phyloP scores from a whole-genome alignment of 2,329 filamentous ascomycete species.

The Coniochaeta sp. region DNA sequence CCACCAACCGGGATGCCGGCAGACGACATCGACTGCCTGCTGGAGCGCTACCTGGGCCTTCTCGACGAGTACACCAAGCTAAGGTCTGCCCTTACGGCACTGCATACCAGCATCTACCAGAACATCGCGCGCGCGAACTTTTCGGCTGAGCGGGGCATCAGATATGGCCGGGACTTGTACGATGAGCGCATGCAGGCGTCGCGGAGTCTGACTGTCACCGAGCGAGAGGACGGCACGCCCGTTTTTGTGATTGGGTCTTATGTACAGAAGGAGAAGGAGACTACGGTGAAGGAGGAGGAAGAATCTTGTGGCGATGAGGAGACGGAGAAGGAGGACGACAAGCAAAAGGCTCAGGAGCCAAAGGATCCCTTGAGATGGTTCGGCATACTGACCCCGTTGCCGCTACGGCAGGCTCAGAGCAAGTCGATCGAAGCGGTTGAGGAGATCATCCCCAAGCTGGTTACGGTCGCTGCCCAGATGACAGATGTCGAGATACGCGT shows the following conservation, averaged over 20 bases:
- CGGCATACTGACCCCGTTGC: slow-evolving; percentile 43
- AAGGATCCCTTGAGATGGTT: slow-evolving; percentile 55
- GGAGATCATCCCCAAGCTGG: slow-evolving; percentile 48
- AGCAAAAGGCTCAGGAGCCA: slow-evolving; percentile 10
- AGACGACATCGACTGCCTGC: slow-evolving; percentile 50
- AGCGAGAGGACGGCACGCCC: background rate
- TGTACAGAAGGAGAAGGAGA: slow-evolving; percentile 6
- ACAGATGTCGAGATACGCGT: slow-evolving; percentile 62
- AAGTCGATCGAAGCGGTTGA: slow-evolving; percentile 51
- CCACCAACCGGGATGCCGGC: background rate
- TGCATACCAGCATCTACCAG: slow-evolving; percentile 50
- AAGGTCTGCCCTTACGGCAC: slow-evolving; percentile 42
- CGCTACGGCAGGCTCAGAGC: slow-evolving; percentile 51
- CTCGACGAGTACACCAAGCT: slow-evolving; percentile 61
- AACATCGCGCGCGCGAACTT: slow-evolving; percentile 71
- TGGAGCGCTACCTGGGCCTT: slow-evolving; percentile 58
- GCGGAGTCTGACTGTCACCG: slow-evolving; percentile 14
- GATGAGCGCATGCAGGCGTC: slow-evolving; percentile 63
- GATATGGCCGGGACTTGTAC: slow-evolving; percentile 65
- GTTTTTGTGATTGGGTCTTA: slow-evolving; percentile 16
- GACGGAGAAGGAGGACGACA: slow-evolving; percentile 5
- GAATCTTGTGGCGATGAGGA: too few relatives aligned
- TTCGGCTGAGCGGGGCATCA: slow-evolving; percentile 51
- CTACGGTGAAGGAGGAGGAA: too few relatives aligned
- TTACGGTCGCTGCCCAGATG: slow-evolving; percentile 54